Base-by-base conservation (phyloP, 1,284 basidiomycete genomes). In the Tetrapyrgos nigripes region DNA sequence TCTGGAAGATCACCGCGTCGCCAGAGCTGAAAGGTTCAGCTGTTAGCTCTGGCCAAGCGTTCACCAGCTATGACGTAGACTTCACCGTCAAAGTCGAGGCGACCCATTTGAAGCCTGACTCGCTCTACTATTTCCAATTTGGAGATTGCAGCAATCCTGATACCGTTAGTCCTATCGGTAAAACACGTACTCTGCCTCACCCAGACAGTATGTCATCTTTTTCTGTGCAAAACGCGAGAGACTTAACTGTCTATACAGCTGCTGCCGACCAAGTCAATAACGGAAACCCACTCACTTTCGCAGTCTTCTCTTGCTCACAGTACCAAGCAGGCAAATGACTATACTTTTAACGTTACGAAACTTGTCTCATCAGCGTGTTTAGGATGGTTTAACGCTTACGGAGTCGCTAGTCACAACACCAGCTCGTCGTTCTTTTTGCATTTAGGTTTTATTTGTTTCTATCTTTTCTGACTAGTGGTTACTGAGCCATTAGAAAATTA, bases 381-480 rank as follows among this genome's bases (percentile, higher is more conserved):
- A 79, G 88, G 88, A 1, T 88, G 80, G 71, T 90, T 89, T 77
- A 88, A 88, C 67, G 86, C 87, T 13, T 91, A 89, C 67, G 83
- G 83, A 9, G 77, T 83, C 49, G 85, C 85, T 1, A 81, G 84
- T 21, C 81, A 81, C 55, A 83, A 85, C 62, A 82, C 83, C 11
- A 76, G 77, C 26, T 79, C 85, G 3, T 86, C 89, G 64, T 73
- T 85, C 50, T 87, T 85, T 59, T 68, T 88, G 45, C 87, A 89
- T 65, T 77, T 89, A 26, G 87, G 87, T n/a, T n/a, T n/a, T n/a
- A n/a, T n/a, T n/a, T n/a, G n/a, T n/a, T n/a, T n/a, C n/a, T n/a
- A n/a, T n/a, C n/a, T n/a, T n/a, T n/a, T n/a, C n/a, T n/a, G n/a
- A n/a, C n/a, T n/a, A n/a, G n/a, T n/a, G n/a, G n/a, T n/a, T n/a